Base-by-base conservation (phyloP, 768 basidiomycete genomes). In the Mycena leptocephala region DNA sequence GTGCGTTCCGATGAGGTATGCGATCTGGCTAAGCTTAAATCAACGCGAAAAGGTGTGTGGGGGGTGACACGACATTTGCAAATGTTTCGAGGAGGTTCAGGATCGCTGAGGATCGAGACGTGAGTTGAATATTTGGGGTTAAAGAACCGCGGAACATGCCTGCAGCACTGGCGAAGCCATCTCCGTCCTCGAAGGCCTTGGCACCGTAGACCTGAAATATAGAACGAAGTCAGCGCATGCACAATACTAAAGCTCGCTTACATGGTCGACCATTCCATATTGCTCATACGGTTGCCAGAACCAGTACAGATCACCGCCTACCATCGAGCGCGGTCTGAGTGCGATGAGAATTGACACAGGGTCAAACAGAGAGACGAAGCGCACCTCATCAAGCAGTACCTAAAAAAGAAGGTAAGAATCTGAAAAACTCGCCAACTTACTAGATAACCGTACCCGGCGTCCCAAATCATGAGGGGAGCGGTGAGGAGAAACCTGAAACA, bases 231-330 rank as follows among this genome's bases (percentile, higher is more conserved):
- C 39, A 53, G 22, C n/a, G 48, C 8, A 1, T 32, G 53, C 30
- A 51, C 32, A 72, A 62, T 63, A 51, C 28, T 53, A 71, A 5
- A 33, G 64, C 69, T 32, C 65, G 81, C 84, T 70, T 73, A 82
- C 78, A 74, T 83, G 80, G 80, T 85, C 83, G 30, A 95, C 82
- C 16, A 91, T 86, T 77, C 92, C 93, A 83, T 94, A 95, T 67
- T 91, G 74, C 74, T 88, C 91, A 81, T 96, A 96, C 3, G 92
- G 92, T 68, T 89, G 88, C 95, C 95, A 96, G 68, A 96, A 91
- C 95, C 95, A 96, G 77, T 95, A 91, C 46, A 96, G 87, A 85
- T 96, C 95, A 3, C 95, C 95, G 0, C 94, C 95, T 51, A 82
- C 82, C 86, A 88, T 86, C 3, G 87, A 88, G 59, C 87, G 85